Conservation (phyloP, 2,329 filamentous ascomycete genomes). For the Colletotrichum sp. region DNA sequence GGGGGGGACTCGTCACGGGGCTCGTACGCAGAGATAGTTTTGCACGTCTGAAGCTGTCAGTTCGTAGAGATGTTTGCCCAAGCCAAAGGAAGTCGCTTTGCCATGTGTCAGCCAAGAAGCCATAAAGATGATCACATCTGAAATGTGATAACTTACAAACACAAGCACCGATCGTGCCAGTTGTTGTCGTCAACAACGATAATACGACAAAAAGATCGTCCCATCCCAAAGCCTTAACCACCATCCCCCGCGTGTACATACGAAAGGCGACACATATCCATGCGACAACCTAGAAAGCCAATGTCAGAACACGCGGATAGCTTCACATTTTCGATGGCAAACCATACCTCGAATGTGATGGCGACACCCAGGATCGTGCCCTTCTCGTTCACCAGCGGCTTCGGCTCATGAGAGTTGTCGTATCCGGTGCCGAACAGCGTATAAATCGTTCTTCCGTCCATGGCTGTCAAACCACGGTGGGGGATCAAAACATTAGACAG, state of each 20-base stretch:
- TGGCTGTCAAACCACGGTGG: neutral
- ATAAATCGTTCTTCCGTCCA: conserved; percentile 5
- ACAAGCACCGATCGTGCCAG: conserved; percentile 1
- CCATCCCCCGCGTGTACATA: conserved; percentile 30
- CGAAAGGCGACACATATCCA: conserved; percentile 33
- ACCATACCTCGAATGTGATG: conserved; percentile 32
- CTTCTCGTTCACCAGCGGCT: conserved; percentile 30
- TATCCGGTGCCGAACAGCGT: neutral
- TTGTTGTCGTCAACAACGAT: conserved; percentile 28
- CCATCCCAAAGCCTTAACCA: conserved; percentile 33
- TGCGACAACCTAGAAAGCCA: conserved; percentile 26
- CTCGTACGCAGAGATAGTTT: conserved; percentile 26
- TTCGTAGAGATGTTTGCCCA: conserved; percentile 27
- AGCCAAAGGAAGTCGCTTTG: conserved; percentile 27
- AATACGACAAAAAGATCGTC: conserved; percentile 40
- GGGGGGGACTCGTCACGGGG: neutral
- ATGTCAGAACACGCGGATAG: neutral
- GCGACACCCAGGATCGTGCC: conserved; percentile 32
- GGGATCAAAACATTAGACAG: neutral
- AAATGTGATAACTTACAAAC: neutral
- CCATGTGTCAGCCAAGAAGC: neutral
- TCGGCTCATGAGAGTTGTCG: conserved; percentile 28
- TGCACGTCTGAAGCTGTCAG: conserved; percentile 17
- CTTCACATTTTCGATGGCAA: neutral
- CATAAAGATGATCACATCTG: neutral